A percentile compares a stretch with the other conserved stretches of the same genome.
phyloP scores from a whole-genome alignment of 805 yeast genomes.

The Schwanniomyces sp. region DNA sequence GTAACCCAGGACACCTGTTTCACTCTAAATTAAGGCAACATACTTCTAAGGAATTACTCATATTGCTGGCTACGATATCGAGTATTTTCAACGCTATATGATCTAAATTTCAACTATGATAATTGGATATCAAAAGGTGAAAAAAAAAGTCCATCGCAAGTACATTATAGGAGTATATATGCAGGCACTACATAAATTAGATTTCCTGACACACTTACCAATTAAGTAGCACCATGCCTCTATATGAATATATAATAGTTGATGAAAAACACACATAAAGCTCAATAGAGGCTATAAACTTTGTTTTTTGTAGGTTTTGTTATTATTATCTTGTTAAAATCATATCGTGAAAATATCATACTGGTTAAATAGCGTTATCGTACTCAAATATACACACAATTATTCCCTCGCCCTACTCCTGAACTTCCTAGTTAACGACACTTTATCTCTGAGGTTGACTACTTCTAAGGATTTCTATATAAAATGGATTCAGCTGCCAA shows the following conservation, averaged over 20 bases:
- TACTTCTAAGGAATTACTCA: conserved; percentile 65
- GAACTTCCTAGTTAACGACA: not conserved
- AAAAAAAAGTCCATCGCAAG: conserved; percentile 5
- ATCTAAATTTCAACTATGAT: not conserved
- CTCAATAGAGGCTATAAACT: not conserved
- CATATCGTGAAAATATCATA: not conserved
- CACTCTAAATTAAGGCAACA: conserved; percentile 20
- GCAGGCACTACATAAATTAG: not conserved
- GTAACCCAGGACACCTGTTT: not conserved
- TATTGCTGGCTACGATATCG: conserved; percentile 8
- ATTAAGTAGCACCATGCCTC: too few species aligned
- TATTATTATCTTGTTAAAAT: not conserved
- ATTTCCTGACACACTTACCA: too few species aligned
- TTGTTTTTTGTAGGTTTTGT: not conserved
- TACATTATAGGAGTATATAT: not conserved
- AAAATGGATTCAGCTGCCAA: conserved; percentile 37
- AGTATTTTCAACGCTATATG: not conserved
- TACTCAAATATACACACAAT: conserved; percentile 1
- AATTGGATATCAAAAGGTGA: not conserved
- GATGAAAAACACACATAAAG: too few species aligned
- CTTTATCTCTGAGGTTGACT: not conserved
- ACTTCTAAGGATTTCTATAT: not conserved
- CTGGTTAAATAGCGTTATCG: not conserved
- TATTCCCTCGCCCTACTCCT: conserved; percentile 3
- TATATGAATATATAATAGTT: too few species aligned